Evolutionary conservation across 805 yeast genomes (phyloP).

Genomic region (Kuraishia molischiana): DNA sequence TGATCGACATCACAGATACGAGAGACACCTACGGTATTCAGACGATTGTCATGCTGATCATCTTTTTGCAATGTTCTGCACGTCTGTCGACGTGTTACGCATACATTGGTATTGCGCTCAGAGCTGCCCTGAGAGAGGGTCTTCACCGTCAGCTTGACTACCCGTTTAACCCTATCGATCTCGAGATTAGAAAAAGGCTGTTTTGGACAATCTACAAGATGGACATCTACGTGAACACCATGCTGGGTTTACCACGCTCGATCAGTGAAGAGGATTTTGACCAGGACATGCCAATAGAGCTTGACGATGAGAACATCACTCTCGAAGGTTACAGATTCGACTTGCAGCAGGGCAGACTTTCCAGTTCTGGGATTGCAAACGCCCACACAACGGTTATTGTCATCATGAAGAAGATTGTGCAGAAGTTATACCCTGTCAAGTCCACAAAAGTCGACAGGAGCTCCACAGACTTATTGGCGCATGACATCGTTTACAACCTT

Average conservation of each 20-base stretch:
- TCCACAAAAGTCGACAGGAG: conserved; percentile 20
- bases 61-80: conserved; percentile 84
- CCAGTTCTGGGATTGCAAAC: conserved; percentile 75
- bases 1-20: conserved; percentile 77
- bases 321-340: conserved; percentile 39
- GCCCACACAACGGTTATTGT: conserved; percentile 71
- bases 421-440: conserved; percentile 67
- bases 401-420: conserved; percentile 62
- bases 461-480: conserved; percentile 17
- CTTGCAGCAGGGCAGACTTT: conserved; percentile 38
- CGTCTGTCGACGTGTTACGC: conserved; percentile 81
- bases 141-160: conserved; percentile 64
- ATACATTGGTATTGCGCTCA: conserved; percentile 77
- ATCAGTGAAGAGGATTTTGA: conserved; percentile 73
- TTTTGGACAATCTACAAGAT: conserved; percentile 88
- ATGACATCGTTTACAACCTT: conserved; percentile 42
- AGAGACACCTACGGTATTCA: conserved; percentile 77
- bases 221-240: conserved; percentile 83
- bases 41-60: conserved; percentile 76
- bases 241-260: conserved; percentile 77
- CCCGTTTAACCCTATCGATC: conserved; percentile 63
- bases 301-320: conserved; percentile 82
- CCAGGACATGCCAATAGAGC: conserved; percentile 75
- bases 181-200: conserved; percentile 74
- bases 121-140: conserved; percentile 78